phyloP scores from a whole-genome alignment of 352 stramenopile species.

The Globisporangium nodosum region DNA sequence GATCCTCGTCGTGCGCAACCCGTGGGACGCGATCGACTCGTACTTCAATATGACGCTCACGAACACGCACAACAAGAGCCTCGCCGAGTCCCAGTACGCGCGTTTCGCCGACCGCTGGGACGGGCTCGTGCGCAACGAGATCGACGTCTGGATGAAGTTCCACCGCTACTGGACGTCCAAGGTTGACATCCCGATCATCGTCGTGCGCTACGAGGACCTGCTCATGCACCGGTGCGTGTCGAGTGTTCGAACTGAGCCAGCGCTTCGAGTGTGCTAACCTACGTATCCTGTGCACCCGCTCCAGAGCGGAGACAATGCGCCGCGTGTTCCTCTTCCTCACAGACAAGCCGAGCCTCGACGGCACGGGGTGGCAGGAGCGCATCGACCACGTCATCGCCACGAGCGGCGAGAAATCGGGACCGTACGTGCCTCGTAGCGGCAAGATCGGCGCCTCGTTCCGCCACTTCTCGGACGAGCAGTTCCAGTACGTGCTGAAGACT shows the following conservation, averaged over 20 bases:
- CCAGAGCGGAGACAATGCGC: conserved; percentile 61
- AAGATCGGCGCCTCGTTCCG: conserved; percentile 83
- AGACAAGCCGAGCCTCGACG: conserved; percentile 52
- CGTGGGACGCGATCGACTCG: conserved; percentile 98
- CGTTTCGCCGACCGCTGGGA: conserved; percentile 89
- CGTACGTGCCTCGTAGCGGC: conserved; percentile 79
- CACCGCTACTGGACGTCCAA: conserved; percentile 88
- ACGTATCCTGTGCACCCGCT: not conserved
- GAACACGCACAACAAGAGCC: conserved; percentile 91
- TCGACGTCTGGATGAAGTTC: conserved; percentile 90
- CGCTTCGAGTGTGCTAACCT: not conserved
- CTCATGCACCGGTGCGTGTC: conserved; percentile 55
- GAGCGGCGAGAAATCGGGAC: conserved; percentile 54
- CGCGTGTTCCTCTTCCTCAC: conserved; percentile 80
- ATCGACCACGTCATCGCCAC: conserved; percentile 59
- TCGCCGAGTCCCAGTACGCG: conserved; percentile 83
- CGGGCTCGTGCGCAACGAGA: conserved; percentile 86
- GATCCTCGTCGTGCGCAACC: conserved; percentile 92
- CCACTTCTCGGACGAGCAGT: conserved; percentile 80
- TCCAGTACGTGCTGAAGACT: conserved; percentile 74
- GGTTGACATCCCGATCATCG: conserved; percentile 86
- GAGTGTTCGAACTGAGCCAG: no score
- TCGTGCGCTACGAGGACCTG: conserved; percentile 91
- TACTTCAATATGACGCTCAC: conserved; percentile 99
- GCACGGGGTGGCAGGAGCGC: conserved; percentile 67